Evolutionary conservation across 2,329 filamentous ascomycete genomes (phyloP).

Genomic region (Dactylellina leptospora): DNA sequence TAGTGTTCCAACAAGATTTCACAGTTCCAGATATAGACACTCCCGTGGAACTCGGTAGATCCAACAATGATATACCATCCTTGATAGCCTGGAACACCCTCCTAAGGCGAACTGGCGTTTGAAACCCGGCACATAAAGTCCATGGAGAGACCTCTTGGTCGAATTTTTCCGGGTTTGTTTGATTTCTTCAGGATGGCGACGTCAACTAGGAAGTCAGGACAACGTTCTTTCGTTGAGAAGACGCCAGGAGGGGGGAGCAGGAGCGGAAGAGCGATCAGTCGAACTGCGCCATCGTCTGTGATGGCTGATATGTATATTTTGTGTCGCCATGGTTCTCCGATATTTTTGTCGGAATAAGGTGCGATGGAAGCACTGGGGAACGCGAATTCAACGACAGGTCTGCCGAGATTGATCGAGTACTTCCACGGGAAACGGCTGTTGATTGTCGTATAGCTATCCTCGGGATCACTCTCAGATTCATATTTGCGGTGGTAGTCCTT

Average conservation of each 20-base stretch:
- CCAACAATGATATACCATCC: slow-evolving; percentile 34
- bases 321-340: slow-evolving; percentile 12
- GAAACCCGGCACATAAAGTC: slow-evolving; percentile 14
- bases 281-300: slow-evolving; percentile 12
- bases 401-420: slow-evolving; percentile 27
- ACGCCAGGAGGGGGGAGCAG: slow-evolving; percentile 27
- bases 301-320: slow-evolving; percentile 30
- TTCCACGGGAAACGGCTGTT: slow-evolving; percentile 43
- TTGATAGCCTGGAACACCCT: slow-evolving; percentile 1
- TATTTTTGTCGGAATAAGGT: not conserved
- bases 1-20: too few relatives aligned
- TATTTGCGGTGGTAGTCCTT: not conserved
- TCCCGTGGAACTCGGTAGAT: slow-evolving; percentile 18
- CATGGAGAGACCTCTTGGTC: slow-evolving; percentile 31
- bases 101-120: slow-evolving; percentile 23
- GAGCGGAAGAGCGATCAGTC: slow-evolving; percentile 26
- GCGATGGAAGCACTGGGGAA: slow-evolving; percentile 5
- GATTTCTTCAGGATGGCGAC: slow-evolving; percentile 10
- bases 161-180: not conserved
- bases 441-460: not conserved
- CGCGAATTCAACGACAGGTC: slow-evolving; percentile 21
- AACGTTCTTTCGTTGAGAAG: not conserved
- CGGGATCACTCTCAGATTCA: slow-evolving; percentile 31
- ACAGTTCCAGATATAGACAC: slow-evolving; percentile 21
- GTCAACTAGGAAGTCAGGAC: slow-evolving; percentile 18